A percentile compares a stretch with the other conserved stretches of the same genome.
phyloP scores from a whole-genome alignment of 768 basidiomycete species.

The Exidia glandulosa region DNA sequence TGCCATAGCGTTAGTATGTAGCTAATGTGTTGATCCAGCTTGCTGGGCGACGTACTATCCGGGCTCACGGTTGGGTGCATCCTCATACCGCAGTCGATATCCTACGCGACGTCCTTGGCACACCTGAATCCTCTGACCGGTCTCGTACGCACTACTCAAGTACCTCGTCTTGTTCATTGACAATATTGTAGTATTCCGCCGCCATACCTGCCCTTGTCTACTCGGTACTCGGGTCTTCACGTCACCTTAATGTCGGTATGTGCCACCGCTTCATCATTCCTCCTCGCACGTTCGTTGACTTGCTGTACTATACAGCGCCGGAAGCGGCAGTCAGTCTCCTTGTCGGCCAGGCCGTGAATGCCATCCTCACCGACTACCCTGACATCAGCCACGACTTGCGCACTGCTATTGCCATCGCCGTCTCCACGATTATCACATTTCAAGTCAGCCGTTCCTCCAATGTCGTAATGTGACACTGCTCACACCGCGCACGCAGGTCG shows the following conservation, averaged over 20 bases:
- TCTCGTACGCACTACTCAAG: slow-evolving; percentile 39
- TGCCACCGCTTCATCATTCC: background rate
- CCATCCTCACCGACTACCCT: slow-evolving; percentile 38
- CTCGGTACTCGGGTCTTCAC: slow-evolving; percentile 78
- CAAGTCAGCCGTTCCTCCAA: slow-evolving; percentile 38
- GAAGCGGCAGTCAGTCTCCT: slow-evolving; percentile 83
- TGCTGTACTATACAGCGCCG: slow-evolving; percentile 42
- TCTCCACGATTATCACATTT: slow-evolving; percentile 73
- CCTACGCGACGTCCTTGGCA: slow-evolving; percentile 83
- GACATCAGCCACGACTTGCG: slow-evolving; percentile 33
- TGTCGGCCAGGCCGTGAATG: slow-evolving; percentile 75
- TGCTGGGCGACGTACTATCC: slow-evolving; percentile 66
- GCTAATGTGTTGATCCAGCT: slow-evolving; percentile 23
- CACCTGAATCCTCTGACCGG: slow-evolving; percentile 78
- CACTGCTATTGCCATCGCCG: slow-evolving; percentile 48
- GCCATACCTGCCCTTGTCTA: slow-evolving; percentile 83
- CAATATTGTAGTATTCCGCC: slow-evolving; percentile 52
- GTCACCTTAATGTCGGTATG: slow-evolving; percentile 48
- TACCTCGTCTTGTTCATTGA: background rate
- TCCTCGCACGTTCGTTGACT: background rate
- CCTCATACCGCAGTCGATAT: slow-evolving; percentile 80
- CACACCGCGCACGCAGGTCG: slow-evolving; percentile 38
- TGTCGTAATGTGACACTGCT: background rate
- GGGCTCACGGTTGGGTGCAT: slow-evolving; percentile 79
- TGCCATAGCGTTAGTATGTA: background rate